phyloP scores from a whole-genome alignment of 495 filamentous ascomycete species.

The Xeromyces bisporus region DNA sequence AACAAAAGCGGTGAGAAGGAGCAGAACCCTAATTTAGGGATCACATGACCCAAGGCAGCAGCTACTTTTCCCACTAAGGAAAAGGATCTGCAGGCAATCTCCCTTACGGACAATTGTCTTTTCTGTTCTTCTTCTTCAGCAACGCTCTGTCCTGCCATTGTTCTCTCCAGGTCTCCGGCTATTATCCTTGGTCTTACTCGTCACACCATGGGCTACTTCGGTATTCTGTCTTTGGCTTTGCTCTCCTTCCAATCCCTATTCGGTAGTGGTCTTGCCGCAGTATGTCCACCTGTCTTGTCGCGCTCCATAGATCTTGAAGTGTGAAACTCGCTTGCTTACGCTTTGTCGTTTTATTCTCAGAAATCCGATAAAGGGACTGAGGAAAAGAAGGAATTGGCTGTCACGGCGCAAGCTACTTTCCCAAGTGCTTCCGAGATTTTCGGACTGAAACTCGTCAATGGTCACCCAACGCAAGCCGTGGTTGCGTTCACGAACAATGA shows the following conservation, averaged over 20 bases:
- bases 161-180: constrained; percentile 2
- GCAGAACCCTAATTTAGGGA: too few relatives aligned
- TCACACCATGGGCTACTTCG: constrained; percentile 53
- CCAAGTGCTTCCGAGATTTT: constrained; percentile 69
- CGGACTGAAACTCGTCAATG: constrained; percentile 90
- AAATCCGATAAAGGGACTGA: constrained; percentile 31
- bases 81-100: too few relatives aligned
- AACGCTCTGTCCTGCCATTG: constrained; percentile 6
- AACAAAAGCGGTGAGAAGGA: too few relatives aligned
- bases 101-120: constrained; percentile 1
- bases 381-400: constrained; percentile 41
- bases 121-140: constrained; percentile 8
- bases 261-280: constrained; percentile 42
- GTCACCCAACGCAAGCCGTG: constrained; percentile 66
- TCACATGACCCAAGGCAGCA: too few relatives aligned
- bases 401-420: constrained; percentile 64
- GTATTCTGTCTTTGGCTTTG: constrained; percentile 52
- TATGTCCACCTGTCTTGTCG: constrained; percentile 23
- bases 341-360: constrained; percentile 8
- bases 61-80: too few relatives aligned
- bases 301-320: background rate
- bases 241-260: constrained; percentile 51
- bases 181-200: constrained; percentile 2
- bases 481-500: constrained; percentile 76
- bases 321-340: constrained; percentile 13